Percentiles rank a stretch among this genome's conserved stretches.
These are phyloP conservation scores for Primulina eburnea DNA, from an alignment of 257 asterid genomes.

Conservation along the genomic window DNA sequence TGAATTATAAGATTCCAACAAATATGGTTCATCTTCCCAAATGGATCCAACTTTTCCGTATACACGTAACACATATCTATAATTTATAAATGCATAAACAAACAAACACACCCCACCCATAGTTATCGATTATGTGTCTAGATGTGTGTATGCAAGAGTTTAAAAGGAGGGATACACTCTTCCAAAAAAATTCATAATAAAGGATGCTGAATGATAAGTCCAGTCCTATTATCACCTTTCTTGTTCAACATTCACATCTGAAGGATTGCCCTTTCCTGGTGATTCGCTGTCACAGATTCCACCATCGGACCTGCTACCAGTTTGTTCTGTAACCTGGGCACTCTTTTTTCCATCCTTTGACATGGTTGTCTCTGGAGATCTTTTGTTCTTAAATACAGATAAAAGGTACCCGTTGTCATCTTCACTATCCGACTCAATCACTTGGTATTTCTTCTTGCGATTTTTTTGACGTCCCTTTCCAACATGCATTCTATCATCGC, in stretches of 20 bases:
- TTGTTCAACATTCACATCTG: conserved; percentile 20
- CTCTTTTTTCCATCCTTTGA: conserved; percentile 34
- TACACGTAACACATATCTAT: neutral
- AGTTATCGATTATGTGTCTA: too few relatives aligned
- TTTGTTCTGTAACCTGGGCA: conserved; percentile 26
- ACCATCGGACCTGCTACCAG: conserved; percentile 27
- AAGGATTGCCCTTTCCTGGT: conserved; percentile 32
- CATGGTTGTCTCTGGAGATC: conserved; percentile 24
- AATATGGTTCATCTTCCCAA: neutral
- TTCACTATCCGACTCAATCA: conserved; percentile 52
- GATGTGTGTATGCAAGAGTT: neutral
- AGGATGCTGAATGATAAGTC: neutral
- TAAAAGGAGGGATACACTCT: neutral
- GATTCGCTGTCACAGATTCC: conserved; percentile 22
- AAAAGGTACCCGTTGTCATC: conserved; percentile 43
- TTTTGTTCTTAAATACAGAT: conserved; percentile 35
- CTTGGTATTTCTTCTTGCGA: conserved; percentile 43
- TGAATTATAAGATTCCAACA: neutral
- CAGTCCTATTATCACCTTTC: conserved; percentile 29
- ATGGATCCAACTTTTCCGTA: too few relatives aligned
- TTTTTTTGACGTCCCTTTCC: conserved; percentile 31
- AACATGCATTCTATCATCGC: conserved; percentile 25
- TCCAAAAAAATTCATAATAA: neutral
- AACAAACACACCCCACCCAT: neutral
- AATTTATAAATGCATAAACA: neutral